Base-by-base conservation (phyloP, 2,329 filamentous ascomycete species). In the Colletotrichum sansevieriae region DNA sequence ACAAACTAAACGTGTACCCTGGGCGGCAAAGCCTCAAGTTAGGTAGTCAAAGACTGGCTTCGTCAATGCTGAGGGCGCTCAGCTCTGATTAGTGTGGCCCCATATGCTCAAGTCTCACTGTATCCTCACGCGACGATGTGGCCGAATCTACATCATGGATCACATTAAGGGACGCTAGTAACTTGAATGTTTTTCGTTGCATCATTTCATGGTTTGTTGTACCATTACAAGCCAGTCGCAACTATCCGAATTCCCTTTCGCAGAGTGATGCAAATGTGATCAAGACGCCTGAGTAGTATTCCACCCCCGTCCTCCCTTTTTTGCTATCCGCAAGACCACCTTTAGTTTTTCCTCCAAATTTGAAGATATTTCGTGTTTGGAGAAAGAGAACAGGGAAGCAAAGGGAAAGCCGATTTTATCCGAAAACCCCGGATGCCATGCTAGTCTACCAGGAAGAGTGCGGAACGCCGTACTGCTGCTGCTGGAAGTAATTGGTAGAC, bases 231-330 rank as follows among this genome's bases (percentile, higher is more conserved):
- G 63, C 70, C 71, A 70, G 71, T 63, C 63, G 70, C 71, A 72
- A 72, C 71, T 65, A 71, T 65, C 71, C 66, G 63, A 63, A 70
- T 70, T 65, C 60, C 69, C 69, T 69, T 72, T 67, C 66, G 71
- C 69, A 71, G 65, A 65, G 71, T 70, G 70, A 72, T 72, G 71
- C 71, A 71, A 72, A 72, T 72, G 71, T 71, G 70, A 72, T 72
- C 65, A 70, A 70, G 71, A 72, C 71, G 71, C 71, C 71, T 62
- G 66, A 71, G 70, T 70, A 71, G 70, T 70, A 56, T 65, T 59
- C 71, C 71, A 72, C 65, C 65, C 71, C 71, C 61, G 65, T 65
- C 65, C 66, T 69, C 54, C 65, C 55, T 55, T 39, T 29, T 39
- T 49, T 68, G 65, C 51, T 65, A 47, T 65, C 57, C 67, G 63